Evolutionary conservation across 2,329 filamentous ascomycete species (phyloP), one percentile per base, ranked within the genome.

Genomic region (Exophiala xenobiotica): DNA sequence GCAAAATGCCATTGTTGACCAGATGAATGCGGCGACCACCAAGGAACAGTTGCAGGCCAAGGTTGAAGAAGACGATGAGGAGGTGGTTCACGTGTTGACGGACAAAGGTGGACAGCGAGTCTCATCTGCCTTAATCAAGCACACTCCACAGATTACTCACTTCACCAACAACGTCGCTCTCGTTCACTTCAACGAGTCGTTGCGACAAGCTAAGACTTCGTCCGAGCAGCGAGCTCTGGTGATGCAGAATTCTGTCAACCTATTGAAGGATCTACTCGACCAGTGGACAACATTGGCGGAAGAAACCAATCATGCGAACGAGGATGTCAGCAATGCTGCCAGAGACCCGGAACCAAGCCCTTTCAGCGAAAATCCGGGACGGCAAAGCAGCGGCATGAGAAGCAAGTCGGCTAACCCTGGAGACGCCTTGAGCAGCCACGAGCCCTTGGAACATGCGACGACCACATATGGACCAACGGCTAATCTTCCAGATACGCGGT

Each of bases 251-350:
- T 45, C 41, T n/a, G 27, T 27, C 40, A 4, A 26, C 47, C 24
- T 50, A 27, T 12, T 50, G 16, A 18, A 20, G 22, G 22, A 38
- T 8, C 40, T 50, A 1, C 23, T 50, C 12, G 9, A 44, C 14
- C 47, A 50, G 37, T 38, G 47, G 47, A 50, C 47, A 3, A 50
- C 26, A 12, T 19, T 49, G 12, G 46, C 29, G 9, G 44, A 38
- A 7, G 23, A 33, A n/a, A 3, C 8, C 27, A 8, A 31, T 31
- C n/a, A n/a, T n/a, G n/a, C n/a, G n/a, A n/a, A n/a, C n/a, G n/a
- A n/a, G n/a, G n/a, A n/a, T n/a, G n/a, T n/a, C n/a, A n/a, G n/a
- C n/a, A n/a, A n/a, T n/a, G n/a, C n/a, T n/a, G n/a, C n/a, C n/a
- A n/a, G n/a, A n/a, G n/a, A n/a, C n/a, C n/a, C n/a, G n/a, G n/a